Percentiles rank a stretch among this genome's conserved stretches.
phyloP scores from a whole-genome alignment of 2,329 filamentous ascomycete species.

The Colletotrichum sp. region DNA sequence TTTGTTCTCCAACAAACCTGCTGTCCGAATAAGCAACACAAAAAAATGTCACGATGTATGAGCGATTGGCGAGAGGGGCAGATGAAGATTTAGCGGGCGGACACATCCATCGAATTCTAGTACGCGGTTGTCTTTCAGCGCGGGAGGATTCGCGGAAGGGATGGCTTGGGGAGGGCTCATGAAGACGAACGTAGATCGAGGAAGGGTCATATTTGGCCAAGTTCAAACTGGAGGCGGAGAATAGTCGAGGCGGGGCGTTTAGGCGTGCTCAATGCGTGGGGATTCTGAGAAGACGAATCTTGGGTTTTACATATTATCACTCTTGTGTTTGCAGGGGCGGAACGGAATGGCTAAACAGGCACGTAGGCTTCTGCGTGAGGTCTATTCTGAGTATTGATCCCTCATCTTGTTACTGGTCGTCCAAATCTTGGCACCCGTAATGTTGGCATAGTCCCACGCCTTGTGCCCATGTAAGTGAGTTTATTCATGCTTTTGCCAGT shows the following conservation, averaged over 20 bases:
- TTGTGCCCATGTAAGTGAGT: no score
- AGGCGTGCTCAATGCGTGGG: not conserved
- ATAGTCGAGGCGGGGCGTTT: constrained; percentile 7
- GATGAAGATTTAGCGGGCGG: accelerated
- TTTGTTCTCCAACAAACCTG: not conserved
- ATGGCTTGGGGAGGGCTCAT: accelerated
- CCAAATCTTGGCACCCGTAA: no score
- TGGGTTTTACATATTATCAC: not conserved
- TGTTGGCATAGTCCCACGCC: no score
- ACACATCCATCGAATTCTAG: accelerated
- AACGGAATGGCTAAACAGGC: no score
- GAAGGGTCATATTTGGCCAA: not conserved
- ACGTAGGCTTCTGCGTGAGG: no score
- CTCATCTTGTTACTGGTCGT: no score
- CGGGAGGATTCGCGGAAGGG: accelerated
- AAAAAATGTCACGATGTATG: not conserved
- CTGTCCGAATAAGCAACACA: not conserved
- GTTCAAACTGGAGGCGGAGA: not conserved
- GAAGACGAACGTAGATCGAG: not conserved
- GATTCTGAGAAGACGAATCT: not conserved
- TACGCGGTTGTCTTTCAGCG: not conserved
- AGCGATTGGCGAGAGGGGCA: not conserved
- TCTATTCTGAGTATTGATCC: no score
- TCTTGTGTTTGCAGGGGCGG: not conserved
- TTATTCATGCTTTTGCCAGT: no score